A percentile compares a stretch with the other conserved stretches of the same genome.
phyloP scores from a whole-genome alignment of 1,284 basidiomycete genomes.

The Rhizoctonia solani region DNA sequence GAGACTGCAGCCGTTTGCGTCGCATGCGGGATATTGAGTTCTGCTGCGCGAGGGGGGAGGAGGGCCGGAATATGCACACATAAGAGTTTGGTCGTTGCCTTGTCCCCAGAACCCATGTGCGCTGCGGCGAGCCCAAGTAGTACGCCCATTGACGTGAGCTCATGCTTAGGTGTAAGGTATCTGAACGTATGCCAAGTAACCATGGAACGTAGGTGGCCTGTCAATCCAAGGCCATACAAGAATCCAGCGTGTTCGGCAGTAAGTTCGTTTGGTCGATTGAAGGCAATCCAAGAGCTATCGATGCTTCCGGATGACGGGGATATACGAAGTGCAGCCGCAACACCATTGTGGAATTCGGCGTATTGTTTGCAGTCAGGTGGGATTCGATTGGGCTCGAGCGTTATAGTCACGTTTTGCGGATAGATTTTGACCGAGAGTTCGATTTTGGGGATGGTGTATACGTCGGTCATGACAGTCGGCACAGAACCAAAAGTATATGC shows the following conservation, averaged over 20 bases:
- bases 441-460: slow-evolving; percentile 78
- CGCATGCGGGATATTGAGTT: slow-evolving; percentile 86
- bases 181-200: slow-evolving; percentile 87
- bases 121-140: slow-evolving; percentile 91
- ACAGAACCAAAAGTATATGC: slow-evolving; percentile 86
- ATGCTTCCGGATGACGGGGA: slow-evolving; percentile 75
- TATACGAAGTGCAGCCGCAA: slow-evolving; percentile 85
- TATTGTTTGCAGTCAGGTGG: slow-evolving; percentile 75
- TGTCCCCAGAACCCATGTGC: slow-evolving; percentile 85
- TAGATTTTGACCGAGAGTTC: slow-evolving; percentile 77
- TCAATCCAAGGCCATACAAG: slow-evolving; percentile 88
- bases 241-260: slow-evolving; percentile 95
- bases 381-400: slow-evolving; percentile 58
- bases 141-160: slow-evolving; percentile 90
- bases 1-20: slow-evolving; percentile 90
- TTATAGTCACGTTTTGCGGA: slow-evolving; percentile 64
- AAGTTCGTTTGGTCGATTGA: slow-evolving; percentile 84
- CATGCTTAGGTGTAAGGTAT: slow-evolving; percentile 94
- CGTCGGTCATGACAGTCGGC: slow-evolving; percentile 69
- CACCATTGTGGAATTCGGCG: slow-evolving; percentile 98
- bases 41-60: slow-evolving; percentile 82
- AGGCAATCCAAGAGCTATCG: slow-evolving; percentile 91
- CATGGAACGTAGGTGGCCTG: slow-evolving; percentile 86
- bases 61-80: slow-evolving; percentile 93
- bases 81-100: slow-evolving; percentile 86